Evolutionary conservation across 768 basidiomycete genomes (phyloP), one percentile per base, ranked within the genome.

Genomic region (Kwoniella bestiolae): DNA sequence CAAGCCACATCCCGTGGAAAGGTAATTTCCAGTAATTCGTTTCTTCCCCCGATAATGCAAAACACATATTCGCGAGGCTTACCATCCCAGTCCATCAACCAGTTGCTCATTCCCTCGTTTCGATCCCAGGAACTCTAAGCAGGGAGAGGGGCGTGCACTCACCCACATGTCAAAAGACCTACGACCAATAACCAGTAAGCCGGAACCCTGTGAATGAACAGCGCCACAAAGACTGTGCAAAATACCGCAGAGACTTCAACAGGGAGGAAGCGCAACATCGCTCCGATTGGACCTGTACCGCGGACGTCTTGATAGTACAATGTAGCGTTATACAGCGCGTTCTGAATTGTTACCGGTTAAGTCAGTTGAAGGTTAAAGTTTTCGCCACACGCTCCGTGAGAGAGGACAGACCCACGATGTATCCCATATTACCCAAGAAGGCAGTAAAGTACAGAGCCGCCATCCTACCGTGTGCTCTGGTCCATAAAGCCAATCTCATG

Each of bases 401-500:
- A 18, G 6, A 5, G 5, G 6, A 16, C 6, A 28, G 12, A 76
- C 76, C 61, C 45, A 78, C 76, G 16, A 65, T 52, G 57, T 79
- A 80, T 8, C 71, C 65, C 61, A 69, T 63, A 75, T 74, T 79
- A 21, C 65, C 65, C 16, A 71, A 31, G 53, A 73, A 78, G 1
- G 71, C 72, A n/a, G 77, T 72, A 21, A 70, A 46, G 38, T 79
- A 76, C 9, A 77, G 64, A 2, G 75, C 61, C 1, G 79, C 68
- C 12, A 81, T 52, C 52, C 66, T 60, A 2, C 75, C 80, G 21
- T 70, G 73, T 2, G 76, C 76, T 29, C 78, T 53, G 1, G 76
- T 78, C 69, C 74, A 81, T 9, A 81, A 67, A 47, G 73, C 67
- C 3, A 79, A 66, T 11, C 76, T 55, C 73, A 80, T 77, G 14